Conservation (phyloP, 805 yeast genomes). For the Starmera quercuum region DNA sequence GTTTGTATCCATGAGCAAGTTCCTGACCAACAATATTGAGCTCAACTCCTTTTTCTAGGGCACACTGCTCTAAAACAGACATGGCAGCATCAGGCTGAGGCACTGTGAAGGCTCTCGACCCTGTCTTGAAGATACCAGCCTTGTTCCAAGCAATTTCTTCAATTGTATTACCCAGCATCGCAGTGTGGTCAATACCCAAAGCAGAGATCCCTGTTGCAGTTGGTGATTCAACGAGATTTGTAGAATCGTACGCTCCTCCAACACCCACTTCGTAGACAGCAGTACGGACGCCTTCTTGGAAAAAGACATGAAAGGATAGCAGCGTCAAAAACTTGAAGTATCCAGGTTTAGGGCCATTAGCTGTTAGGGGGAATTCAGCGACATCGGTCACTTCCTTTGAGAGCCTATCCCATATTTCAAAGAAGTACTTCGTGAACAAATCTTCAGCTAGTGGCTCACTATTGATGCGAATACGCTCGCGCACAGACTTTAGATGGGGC, state of each 20-base stretch:
- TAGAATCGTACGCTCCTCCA: constrained; percentile 97
- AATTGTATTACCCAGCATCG: constrained; percentile 78
- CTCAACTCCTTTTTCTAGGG: constrained; percentile 49
- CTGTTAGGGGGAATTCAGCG: constrained; percentile 63
- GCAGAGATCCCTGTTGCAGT: constrained; percentile 80
- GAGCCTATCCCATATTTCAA: constrained; percentile 86
- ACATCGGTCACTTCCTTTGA: constrained; percentile 49
- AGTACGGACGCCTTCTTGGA: constrained; percentile 83
- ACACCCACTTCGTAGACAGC: constrained; percentile 98
- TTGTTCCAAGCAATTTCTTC: constrained; percentile 95
- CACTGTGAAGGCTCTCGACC: constrained; percentile 61
- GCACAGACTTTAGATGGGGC: constrained; percentile 88
- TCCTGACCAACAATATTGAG: constrained; percentile 42
- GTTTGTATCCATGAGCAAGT: constrained; percentile 24
- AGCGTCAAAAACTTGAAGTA: constrained; percentile 89
- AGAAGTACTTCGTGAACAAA: constrained; percentile 80
- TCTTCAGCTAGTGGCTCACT: constrained; percentile 80
- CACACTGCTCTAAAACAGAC: constrained; percentile 53
- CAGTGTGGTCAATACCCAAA: constrained; percentile 80
- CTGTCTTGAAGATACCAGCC: constrained; percentile 80
- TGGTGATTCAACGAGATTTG: constrained; percentile 77
- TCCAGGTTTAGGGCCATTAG: constrained; percentile 72
- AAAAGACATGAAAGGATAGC: constrained; percentile 83
- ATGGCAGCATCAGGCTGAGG: constrained; percentile 49
- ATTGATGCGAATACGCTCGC: constrained; percentile 85